Conservation (phyloP, 1,139 yeast species). For the Saccharomyces hybrid region DNA sequence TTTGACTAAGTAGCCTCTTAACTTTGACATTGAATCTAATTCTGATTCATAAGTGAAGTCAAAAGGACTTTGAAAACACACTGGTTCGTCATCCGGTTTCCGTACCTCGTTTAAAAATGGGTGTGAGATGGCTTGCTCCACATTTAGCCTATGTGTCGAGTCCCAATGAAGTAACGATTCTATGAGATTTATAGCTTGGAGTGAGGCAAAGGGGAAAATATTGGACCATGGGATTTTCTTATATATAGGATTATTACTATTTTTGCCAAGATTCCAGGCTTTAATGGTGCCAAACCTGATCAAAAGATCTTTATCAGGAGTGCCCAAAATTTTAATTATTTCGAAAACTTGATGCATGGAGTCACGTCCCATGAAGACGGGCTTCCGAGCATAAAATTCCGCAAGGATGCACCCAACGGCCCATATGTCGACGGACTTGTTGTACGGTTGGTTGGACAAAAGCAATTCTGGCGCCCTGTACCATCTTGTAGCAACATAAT, state of each 20-base stretch:
- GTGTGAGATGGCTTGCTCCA: conserved; percentile 47
- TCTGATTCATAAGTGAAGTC: conserved; percentile 55
- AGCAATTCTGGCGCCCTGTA: conserved; percentile 90
- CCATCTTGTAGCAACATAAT: conserved; percentile 93
- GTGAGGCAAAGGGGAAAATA: conserved; percentile 58
- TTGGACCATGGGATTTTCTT: conserved; percentile 40
- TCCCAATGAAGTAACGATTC: conserved; percentile 55
- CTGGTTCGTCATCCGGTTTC: conserved; percentile 44
- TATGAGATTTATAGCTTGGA: too few relatives aligned
- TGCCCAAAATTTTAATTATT: conserved; percentile 56
- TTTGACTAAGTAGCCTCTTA: conserved; percentile 23
- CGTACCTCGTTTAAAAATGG: conserved; percentile 44
- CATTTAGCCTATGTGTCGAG: conserved; percentile 40
- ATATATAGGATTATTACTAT: conserved; percentile 35
- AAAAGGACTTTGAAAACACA: conserved; percentile 39
- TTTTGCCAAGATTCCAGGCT: conserved; percentile 35
- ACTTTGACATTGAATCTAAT: conserved; percentile 26
- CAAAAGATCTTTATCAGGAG: conserved; percentile 44
- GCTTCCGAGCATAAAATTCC: conserved; percentile 65
- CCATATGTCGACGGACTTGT: conserved; percentile 68
- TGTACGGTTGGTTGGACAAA: conserved; percentile 48
- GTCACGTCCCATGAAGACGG: conserved; percentile 64
- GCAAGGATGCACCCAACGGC: conserved; percentile 76
- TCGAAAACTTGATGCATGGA: conserved; percentile 57
- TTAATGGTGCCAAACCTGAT: conserved; percentile 31